These are phyloP conservation scores for Megacollybia marginata DNA, from an alignment of 768 basidiomycete species.

Conservation along the genomic window DNA sequence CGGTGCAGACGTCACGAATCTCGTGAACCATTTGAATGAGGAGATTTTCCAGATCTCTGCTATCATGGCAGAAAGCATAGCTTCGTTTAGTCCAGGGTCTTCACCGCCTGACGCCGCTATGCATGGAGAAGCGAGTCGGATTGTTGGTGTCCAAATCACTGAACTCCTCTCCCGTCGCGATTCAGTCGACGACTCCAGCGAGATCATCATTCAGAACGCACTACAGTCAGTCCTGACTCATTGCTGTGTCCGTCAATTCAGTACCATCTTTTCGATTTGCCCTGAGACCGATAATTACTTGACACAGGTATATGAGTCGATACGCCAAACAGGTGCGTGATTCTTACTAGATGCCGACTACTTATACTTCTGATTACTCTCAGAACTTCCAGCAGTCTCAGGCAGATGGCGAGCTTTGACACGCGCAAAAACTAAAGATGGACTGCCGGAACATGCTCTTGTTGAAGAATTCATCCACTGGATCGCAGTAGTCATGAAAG, in stretches of 20 bases:
- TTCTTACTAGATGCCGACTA: too few relatives aligned
- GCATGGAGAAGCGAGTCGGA: neutral
- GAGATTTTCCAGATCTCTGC: constrained; percentile 42
- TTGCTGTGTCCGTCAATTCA: neutral
- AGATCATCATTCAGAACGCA: neutral
- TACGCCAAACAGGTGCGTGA: too few relatives aligned
- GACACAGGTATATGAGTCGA: too few relatives aligned
- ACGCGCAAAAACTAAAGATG: neutral
- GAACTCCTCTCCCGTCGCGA: neutral
- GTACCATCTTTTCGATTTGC: too few relatives aligned
- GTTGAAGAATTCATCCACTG: too few relatives aligned
- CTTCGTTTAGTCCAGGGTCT: neutral
- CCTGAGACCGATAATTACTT: too few relatives aligned
- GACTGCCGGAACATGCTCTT: too few relatives aligned
- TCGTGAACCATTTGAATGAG: constrained; percentile 34
- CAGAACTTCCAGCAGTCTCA: neutral
- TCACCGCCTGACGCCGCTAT: neutral
- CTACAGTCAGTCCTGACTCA: neutral
- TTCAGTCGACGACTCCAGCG: neutral
- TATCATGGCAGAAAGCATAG: constrained; percentile 29
- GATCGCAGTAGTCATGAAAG: too few relatives aligned
- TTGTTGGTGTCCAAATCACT: neutral
- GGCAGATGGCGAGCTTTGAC: constrained; percentile 2
- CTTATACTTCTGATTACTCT: neutral
- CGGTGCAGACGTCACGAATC: constrained; percentile 30